Evolutionary conservation across 169 alveolate genomes (phyloP), one percentile per base, ranked within the genome.

Genomic region (Plasmodium billcollinsi): DNA sequence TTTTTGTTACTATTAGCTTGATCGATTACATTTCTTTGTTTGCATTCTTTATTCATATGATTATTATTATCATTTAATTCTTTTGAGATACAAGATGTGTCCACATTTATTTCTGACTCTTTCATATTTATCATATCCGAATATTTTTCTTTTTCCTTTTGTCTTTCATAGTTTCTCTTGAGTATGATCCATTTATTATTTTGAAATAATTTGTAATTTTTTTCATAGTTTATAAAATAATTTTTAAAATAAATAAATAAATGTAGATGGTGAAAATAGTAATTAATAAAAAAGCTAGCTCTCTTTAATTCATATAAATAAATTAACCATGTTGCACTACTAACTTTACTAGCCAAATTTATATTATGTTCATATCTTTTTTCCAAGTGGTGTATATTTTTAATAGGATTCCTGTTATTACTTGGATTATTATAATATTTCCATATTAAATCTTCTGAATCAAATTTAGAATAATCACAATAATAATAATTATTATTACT

Each of bases 301-400:
- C 98, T 67, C 63, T 94, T 91, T 21, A 97, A 88, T 90, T 97
- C 98, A 54, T 95, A 97, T 29, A 93, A 88, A 74, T 96, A 97
- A 2, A 97, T 97, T 52, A 97, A 91, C 98, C 98, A 97, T 7
- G 98, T 97, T 9, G 97, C 98, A 61, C 95, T 94, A 52, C 97
- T 96, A 12, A 96, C 95, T 29, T 94, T 92, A 18, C 98, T 96
- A 43, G 97, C 98, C 83, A 97, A 88, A 54, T 97, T 96, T n/a
- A 93, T 90, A 56, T 89, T 88, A 4, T 66, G 62, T 21, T 92
- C 92, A 47, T 89, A 52, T 11, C 73, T 85, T 63, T 47, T 74
- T 67, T 95, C 92, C 15, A 90, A 75, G 61, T 58, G 21, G 47
- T 93, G 70, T 86, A 45, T 59, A 18, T 63, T 62, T 62, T 24